These are phyloP conservation scores for Venustampulla echinocandica DNA, from an alignment of 495 filamentous ascomycete species.

Conservation along the genomic window DNA sequence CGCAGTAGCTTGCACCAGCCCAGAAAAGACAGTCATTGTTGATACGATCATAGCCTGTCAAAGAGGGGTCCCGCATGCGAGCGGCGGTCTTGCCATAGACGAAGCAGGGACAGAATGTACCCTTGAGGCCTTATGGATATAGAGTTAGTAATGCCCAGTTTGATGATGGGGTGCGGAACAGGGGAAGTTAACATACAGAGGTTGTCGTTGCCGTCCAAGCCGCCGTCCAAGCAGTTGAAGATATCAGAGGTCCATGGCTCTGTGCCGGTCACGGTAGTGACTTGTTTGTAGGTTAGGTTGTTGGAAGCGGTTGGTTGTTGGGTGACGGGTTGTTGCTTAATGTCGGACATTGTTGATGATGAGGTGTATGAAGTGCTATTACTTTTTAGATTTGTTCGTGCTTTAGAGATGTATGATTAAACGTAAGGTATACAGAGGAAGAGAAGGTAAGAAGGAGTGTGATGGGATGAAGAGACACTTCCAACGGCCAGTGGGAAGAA, in stretches of 20 bases:
- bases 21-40: slow-evolving; percentile 35
- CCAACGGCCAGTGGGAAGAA: not conserved
- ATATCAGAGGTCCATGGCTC: slow-evolving; percentile 30
- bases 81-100: slow-evolving; percentile 42
- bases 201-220: too few relatives aligned
- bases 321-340: not conserved
- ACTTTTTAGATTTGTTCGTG: not conserved
- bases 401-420: not conserved
- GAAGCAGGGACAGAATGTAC: slow-evolving; percentile 45
- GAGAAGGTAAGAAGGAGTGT: not conserved
- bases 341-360: not conserved
- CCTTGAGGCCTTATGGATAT: slow-evolving; percentile 29
- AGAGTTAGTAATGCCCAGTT: slow-evolving; percentile 1
- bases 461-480: not conserved
- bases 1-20: slow-evolving; percentile 5
- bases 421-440: not conserved
- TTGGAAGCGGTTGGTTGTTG: slow-evolving; percentile 3
- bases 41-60: slow-evolving; percentile 34
- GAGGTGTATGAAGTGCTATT: not conserved
- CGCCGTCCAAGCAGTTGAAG: slow-evolving; percentile 29
- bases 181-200: slow-evolving; percentile 10
- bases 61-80: slow-evolving; percentile 35
- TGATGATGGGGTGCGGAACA: too few relatives aligned
- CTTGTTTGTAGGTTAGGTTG: slow-evolving; percentile 5
- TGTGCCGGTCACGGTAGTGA: slow-evolving; percentile 12